Conservation (phyloP, 192 early-diverging fungal species). For the Rhizophagus sp. region DNA sequence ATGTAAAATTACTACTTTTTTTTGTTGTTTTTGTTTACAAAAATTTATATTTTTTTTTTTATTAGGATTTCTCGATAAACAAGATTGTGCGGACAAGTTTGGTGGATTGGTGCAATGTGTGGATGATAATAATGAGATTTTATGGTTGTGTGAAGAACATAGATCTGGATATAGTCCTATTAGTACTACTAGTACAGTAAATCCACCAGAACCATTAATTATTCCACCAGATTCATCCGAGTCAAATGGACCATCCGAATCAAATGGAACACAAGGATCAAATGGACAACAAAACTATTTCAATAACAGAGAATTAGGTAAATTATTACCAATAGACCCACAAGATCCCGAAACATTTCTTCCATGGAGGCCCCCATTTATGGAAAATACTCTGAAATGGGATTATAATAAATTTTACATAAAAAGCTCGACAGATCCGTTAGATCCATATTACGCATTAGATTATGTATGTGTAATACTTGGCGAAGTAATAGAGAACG, state of each 20-base stretch:
- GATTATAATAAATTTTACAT: neutral
- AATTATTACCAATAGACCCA: too few species aligned
- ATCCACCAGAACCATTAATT: too few species aligned
- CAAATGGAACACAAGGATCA: too few species aligned
- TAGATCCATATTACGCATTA: neutral
- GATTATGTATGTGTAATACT: neutral
- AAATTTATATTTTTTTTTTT: too few species aligned
- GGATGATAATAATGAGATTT: neutral
- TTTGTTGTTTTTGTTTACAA: too few species aligned
- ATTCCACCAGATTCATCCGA: neutral
- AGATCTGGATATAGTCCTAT: neutral
- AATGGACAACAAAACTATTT: too few species aligned
- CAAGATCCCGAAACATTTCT: too few species aligned
- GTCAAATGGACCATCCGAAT: neutral
- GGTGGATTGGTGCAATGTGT: neutral
- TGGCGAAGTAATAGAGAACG: neutral
- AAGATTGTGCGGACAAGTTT: neutral
- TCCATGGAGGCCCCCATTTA: neutral
- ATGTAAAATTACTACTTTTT: neutral
- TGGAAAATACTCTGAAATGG: neutral
- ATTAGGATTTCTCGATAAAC: neutral
- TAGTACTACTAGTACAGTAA: too few species aligned
- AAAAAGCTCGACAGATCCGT: neutral
- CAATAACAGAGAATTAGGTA: too few species aligned
- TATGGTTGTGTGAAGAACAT: neutral